phyloP scores from a whole-genome alignment of 2,329 filamentous ascomycete species.

The Domatiomyces globalis region DNA sequence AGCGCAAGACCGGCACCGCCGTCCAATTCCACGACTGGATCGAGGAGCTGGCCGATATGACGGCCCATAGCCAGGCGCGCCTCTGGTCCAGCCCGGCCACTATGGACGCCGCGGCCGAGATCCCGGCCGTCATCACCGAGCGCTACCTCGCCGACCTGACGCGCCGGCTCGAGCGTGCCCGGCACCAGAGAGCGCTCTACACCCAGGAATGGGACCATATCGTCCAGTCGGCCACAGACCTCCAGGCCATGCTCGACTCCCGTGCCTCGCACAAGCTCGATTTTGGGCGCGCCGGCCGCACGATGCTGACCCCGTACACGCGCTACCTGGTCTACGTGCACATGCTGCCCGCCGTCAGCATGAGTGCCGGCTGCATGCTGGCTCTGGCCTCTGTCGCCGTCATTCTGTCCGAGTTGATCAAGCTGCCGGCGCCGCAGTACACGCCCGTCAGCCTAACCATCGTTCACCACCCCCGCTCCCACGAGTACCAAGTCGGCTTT shows the following conservation, averaged over 20 bases:
- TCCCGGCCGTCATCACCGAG: constrained; percentile 79
- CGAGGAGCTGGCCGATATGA: constrained; percentile 73
- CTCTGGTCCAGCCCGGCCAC: constrained; percentile 26
- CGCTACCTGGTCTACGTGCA: constrained; percentile 67
- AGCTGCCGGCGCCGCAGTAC: constrained; percentile 60
- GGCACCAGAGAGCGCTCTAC: constrained; percentile 71
- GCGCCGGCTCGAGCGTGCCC: constrained; percentile 62
- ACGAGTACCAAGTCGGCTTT: constrained; percentile 65
- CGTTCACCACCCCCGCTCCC: constrained; percentile 52
- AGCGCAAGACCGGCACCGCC: constrained; percentile 65
- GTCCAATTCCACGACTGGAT: constrained; percentile 82
- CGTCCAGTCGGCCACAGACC: constrained; percentile 57
- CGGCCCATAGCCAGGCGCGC: constrained; percentile 50
- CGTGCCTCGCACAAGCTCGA: constrained; percentile 66
- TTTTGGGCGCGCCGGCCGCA: constrained; percentile 48
- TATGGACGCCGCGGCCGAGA: constrained; percentile 28
- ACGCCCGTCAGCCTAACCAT: constrained; percentile 52
- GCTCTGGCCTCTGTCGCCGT: constrained; percentile 65
- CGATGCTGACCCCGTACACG: constrained; percentile 62
- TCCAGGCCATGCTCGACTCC: constrained; percentile 73
- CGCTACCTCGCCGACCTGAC: constrained; percentile 86
- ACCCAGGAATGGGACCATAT: constrained; percentile 73
- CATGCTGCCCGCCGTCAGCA: constrained; percentile 53
- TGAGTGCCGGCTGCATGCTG: constrained; percentile 53
- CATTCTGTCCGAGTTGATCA: constrained; percentile 87